Evolutionary conservation across 306 rosid genomes (phyloP), one percentile per base, ranked within the genome.

Genomic region (Acacia acuminata): DNA sequence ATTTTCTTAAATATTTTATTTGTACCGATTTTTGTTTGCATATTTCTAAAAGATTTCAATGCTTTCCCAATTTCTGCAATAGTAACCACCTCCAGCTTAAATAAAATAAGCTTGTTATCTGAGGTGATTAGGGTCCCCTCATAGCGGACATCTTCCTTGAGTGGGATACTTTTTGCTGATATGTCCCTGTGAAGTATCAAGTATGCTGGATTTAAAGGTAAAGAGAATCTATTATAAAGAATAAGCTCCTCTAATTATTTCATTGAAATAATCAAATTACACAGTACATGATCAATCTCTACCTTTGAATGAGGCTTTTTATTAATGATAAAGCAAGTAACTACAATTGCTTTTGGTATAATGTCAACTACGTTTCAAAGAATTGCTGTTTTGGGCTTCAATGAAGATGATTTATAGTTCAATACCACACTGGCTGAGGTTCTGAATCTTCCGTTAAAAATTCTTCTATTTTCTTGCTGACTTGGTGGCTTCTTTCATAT

Each of bases 351-450:
- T 60, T 69, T 85, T 65, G 71, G 80, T 40, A 79, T 47, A 68
- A 68, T 82, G 61, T 78, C 56, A 78, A 34, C 70, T 48, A 74
- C 36, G 53, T 22, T 79, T 45, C 71, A 27, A 88, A 45, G 84
- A 84, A 80, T 84, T 81, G 72, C 84, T 22, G 65, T 78, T 82
- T 61, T n/a, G 65, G 78, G 88, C 78, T 82, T 78, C 82, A 79
- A 81, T 84, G 75, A 77, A 79, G 77, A 81, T 77, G 73, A 84
- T 82, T 71, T 85, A 82, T 84, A 77, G 5, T 72, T 78, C 71
- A 81, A 61, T 84, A 63, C 77, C 69, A 63, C 55, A 63, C 72
- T 65, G 1, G 50, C 76, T 65, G 77, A 69, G 85, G 82, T 78
- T 73, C 76, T 19, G 71, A 77, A 81, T 79, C 79, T 84, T 73